These are phyloP conservation scores for Geotrichum reessii DNA, from an alignment of 1,139 yeast species.

Conservation along the genomic window DNA sequence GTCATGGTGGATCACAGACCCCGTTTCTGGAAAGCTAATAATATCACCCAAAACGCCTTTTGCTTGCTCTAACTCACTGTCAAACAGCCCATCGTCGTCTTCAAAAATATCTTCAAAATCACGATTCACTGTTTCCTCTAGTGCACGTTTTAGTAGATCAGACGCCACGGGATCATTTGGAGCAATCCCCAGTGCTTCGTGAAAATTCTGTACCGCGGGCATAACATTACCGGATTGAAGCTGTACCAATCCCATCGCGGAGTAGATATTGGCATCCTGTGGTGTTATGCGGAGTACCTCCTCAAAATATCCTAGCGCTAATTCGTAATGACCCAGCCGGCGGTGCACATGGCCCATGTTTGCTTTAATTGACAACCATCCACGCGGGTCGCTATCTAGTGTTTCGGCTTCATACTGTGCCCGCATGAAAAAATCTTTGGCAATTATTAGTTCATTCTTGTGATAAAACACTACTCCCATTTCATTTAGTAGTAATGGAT, in stretches of 20 bases:
- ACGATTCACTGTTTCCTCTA: constrained; percentile 43
- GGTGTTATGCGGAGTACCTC: constrained; percentile 67
- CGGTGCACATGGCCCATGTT: constrained; percentile 91
- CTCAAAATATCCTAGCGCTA: constrained; percentile 69
- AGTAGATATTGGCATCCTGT: constrained; percentile 66
- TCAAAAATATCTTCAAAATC: constrained; percentile 16
- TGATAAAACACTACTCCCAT: constrained; percentile 86
- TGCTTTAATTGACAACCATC: constrained; percentile 81
- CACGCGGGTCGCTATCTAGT: constrained; percentile 71
- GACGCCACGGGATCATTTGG: constrained; percentile 83
- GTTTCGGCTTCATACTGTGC: constrained; percentile 68
- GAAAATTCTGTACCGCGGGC: constrained; percentile 68
- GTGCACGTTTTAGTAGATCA: constrained; percentile 73
- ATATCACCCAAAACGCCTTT: constrained; percentile 3
- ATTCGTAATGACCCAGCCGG: constrained; percentile 53
- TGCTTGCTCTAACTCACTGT: constrained; percentile 1
- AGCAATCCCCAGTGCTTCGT: constrained; percentile 70
- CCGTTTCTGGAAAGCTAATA: constrained; percentile 1
- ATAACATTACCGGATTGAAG: constrained; percentile 55
- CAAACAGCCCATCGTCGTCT: constrained; percentile 11
- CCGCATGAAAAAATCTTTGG: constrained; percentile 64
- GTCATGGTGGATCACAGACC: neutral
- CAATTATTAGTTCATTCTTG: constrained; percentile 58
- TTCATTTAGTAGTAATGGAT: constrained; percentile 85
- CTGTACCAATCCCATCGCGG: constrained; percentile 81